Conservation (phyloP, 1,139 yeast species). For the Groenewaldozyma auringiensis region DNA sequence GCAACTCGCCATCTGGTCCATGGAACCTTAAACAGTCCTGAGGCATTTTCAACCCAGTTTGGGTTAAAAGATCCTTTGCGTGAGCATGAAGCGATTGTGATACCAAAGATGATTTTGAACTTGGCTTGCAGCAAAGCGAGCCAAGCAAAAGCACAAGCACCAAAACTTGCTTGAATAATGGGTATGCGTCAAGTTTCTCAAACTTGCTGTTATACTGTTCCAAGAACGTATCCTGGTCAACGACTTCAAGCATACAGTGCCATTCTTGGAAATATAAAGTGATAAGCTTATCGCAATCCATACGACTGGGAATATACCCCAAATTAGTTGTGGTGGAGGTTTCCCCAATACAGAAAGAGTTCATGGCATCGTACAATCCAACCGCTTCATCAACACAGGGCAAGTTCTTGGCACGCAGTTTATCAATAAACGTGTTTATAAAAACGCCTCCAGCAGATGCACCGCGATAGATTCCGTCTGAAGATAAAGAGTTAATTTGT, state of each 20-base stretch:
- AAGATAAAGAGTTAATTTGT: slow-evolving; percentile 23
- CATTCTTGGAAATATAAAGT: slow-evolving; percentile 65
- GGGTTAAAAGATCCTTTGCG: slow-evolving; percentile 5
- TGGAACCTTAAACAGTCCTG: neutral
- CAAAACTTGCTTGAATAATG: slow-evolving; percentile 12
- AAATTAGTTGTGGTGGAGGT: too few relatives aligned
- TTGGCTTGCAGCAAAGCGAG: slow-evolving; percentile 19
- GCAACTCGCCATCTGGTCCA: slow-evolving; percentile 38
- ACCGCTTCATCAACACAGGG: slow-evolving; percentile 17
- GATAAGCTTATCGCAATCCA: slow-evolving; percentile 29
- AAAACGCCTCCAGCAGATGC: slow-evolving; percentile 30
- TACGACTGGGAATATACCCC: slow-evolving; percentile 24
- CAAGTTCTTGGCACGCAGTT: slow-evolving; percentile 22
- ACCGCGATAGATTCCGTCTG: slow-evolving; percentile 29
- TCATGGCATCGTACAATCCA: slow-evolving; percentile 12
- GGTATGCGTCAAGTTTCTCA: neutral
- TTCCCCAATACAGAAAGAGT: slow-evolving; percentile 4
- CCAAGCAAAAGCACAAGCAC: slow-evolving; percentile 32
- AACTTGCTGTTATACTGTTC: slow-evolving; percentile 6
- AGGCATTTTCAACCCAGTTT: neutral
- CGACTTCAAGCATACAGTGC: slow-evolving; percentile 62
- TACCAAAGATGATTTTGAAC: slow-evolving; percentile 17
- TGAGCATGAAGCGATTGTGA: slow-evolving; percentile 7
- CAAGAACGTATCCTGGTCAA: slow-evolving; percentile 52
- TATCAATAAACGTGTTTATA: slow-evolving; percentile 23